These are phyloP conservation scores for Aegilops sharonensis DNA, from an alignment of 176 grass and related monocot genomes.

Conservation along the genomic window DNA sequence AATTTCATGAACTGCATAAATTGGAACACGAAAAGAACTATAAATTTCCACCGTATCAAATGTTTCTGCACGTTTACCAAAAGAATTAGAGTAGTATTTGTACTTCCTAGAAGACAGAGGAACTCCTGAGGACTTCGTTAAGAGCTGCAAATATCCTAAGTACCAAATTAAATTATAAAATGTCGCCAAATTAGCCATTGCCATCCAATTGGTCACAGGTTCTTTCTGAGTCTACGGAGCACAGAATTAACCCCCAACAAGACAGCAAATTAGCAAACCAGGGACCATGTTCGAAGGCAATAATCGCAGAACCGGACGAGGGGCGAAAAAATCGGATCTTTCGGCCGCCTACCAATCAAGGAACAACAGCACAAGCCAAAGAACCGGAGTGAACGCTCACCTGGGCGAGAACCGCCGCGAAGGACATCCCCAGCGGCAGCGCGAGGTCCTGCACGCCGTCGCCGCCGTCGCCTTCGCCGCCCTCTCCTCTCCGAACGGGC, in stretches of 20 bases:
- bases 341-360: background rate
- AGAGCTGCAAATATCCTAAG: background rate
- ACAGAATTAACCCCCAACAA: background rate
- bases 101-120: background rate
- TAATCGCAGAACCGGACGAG: background rate
- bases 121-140: background rate
- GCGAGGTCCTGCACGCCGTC: conserved; percentile 51
- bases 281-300: background rate
- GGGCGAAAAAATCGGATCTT: conserved; percentile 28
- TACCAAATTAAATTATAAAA: background rate
- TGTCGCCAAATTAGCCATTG: background rate
- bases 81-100: background rate
- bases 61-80: background rate
- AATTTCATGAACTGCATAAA: background rate
- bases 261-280: background rate
- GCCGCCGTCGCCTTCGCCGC: background rate
- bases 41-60: background rate
- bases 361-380: background rate
- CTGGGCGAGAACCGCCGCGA: conserved; percentile 70
- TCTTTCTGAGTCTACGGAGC: background rate
- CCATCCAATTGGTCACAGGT: background rate
- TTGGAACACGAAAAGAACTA: background rate
- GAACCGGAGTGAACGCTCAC: background rate
- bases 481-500: background rate
- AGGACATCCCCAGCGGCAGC: conserved; percentile 67